Conservation (phyloP, 192 early-diverging fungal species). For the Coemansia pectinata region DNA sequence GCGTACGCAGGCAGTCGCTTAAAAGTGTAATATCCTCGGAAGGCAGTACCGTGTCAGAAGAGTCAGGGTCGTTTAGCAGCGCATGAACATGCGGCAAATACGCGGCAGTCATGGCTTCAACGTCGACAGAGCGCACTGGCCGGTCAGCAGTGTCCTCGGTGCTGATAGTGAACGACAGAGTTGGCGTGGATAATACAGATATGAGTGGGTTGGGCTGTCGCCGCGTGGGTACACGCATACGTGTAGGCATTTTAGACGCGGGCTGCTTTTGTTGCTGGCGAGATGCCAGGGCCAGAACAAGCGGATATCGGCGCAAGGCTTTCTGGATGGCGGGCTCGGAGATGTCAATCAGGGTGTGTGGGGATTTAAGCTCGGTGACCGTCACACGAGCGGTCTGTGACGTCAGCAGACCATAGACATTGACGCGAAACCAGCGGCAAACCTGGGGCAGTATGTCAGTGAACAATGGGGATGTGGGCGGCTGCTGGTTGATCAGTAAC, state of each 20-base stretch:
- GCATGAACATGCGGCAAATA: constrained; percentile 31
- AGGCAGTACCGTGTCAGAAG: neutral
- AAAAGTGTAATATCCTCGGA: neutral
- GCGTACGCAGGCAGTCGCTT: constrained; percentile 13
- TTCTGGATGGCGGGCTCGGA: constrained; percentile 1
- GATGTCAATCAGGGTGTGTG: neutral
- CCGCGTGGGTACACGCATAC: constrained; percentile 15
- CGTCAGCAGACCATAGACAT: constrained; percentile 15
- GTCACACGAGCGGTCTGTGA: neutral
- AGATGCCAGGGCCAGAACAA: constrained; percentile 8
- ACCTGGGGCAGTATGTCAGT: neutral
- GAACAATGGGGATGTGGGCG: neutral
- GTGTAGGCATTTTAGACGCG: constrained; percentile 2
- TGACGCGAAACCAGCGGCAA: constrained; percentile 11
- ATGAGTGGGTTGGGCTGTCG: neutral
- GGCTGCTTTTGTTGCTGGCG: neutral
- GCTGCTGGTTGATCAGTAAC: neutral
- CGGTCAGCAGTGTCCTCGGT: constrained; percentile 15
- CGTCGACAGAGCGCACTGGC: constrained; percentile 17
- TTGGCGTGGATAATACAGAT: constrained; percentile 2
- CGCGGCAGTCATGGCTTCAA: constrained; percentile 36
- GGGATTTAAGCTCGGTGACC: neutral
- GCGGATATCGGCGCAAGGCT: constrained; percentile 12
- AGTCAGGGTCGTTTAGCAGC: neutral
- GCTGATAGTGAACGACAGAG: constrained; percentile 31